Evolutionary conservation across 148 eudicot species (phyloP).

Genomic region (Camellia sinensis): DNA sequence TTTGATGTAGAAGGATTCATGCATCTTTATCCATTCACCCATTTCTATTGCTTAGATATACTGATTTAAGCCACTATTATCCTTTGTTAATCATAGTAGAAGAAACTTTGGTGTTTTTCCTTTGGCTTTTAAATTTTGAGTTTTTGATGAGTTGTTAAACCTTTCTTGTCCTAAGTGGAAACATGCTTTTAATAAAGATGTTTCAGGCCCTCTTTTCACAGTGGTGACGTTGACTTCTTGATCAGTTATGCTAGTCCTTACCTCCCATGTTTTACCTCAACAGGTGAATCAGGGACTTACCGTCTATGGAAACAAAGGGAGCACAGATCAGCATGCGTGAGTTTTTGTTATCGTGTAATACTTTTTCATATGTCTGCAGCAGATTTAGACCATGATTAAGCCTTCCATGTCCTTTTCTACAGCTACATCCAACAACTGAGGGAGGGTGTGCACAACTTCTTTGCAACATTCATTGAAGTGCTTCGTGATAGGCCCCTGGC

Average conservation of each 20-base stretch:
- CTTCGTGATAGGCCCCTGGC: constrained; percentile 98
- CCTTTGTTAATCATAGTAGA: background rate
- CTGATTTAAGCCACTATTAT: background rate
- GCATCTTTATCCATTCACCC: background rate
- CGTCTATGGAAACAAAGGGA: constrained; percentile 96
- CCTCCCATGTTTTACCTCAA: background rate
- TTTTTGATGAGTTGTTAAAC: background rate
- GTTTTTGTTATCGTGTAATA: constrained; percentile 25
- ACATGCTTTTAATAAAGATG: background rate
- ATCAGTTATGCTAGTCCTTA: background rate
- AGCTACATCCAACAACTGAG: constrained; percentile 97
- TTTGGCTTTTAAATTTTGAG: background rate
- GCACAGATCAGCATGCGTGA: constrained; percentile 99
- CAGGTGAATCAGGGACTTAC: constrained; percentile 92
- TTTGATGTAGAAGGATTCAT: no score
- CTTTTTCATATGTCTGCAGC: constrained; percentile 3
- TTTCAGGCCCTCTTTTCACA: background rate
- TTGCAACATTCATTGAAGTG: constrained; percentile 92
- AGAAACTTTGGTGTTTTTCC: background rate
- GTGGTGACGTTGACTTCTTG: background rate
- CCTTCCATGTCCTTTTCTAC: constrained; percentile 15
- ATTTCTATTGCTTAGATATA: background rate
- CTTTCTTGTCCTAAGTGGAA: background rate
- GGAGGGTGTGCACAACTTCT: constrained; percentile 97
- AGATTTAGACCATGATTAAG: background rate